Evolutionary conservation across 306 rosid species (phyloP), one percentile per base, ranked within the genome.

Genomic region (Cicer judaicum): DNA sequence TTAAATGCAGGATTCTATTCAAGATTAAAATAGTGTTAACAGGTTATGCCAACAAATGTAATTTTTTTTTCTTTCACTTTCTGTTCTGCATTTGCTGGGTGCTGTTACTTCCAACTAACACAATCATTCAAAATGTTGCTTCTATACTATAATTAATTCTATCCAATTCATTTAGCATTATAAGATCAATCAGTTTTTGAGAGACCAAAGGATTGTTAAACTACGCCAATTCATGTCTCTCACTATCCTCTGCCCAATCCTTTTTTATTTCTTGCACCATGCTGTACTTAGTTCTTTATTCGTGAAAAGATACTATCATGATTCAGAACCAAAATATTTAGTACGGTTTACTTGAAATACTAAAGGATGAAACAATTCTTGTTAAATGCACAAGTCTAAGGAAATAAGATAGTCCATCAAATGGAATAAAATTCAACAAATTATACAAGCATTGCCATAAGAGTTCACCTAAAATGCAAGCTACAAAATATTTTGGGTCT

Each of bases 271-370:
- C 13, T 61, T 15, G 73, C 48, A 59, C 52, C 8, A 14, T 68
- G 53, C 44, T 67, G 68, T 42, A 55, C 61, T 68, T 68, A 73
- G 43, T 46, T 11, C 13, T 82, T 60, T 72, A 41, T 57, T 50
- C 57, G 40, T 63, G 48, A 74, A 74, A 74, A 16, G 10, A 39
- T 43, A 21, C 1, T 54, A 18, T 29, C 1, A 41, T 50, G 72
- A 53, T 82, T 47, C 64, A 74, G 18, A 83, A 55, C 19, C 60
- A 44, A 42, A 73, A 48, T 67, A 69, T 36, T 64, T 46, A 24
- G 38, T 43, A 41, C 10, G 61, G 38, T 36, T 48, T 10, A 69
- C 72, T 67, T 24, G 68, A 49, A 50, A 66, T 47, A n/a, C 55
- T 41, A 40, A 47, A n/a, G 4, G 14, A 36, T 24, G 52, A 79